Base-by-base conservation (phyloP, 208 protist genomes). In the Acanthamoeba castellanii region DNA sequence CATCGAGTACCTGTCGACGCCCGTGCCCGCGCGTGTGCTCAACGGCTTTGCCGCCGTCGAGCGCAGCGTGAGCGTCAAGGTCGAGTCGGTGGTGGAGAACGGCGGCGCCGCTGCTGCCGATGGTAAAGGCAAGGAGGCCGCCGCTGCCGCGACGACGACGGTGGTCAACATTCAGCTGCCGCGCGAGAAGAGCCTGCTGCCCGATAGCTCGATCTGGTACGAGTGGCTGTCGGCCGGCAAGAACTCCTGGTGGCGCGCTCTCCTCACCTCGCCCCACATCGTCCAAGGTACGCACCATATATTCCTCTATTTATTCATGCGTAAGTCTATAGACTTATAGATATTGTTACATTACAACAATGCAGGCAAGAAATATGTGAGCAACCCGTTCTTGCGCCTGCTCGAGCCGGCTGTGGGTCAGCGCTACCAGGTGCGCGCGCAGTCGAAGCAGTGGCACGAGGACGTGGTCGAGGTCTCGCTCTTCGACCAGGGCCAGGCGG, bases 221-320 rank as follows among this genome's bases (percentile, higher is more conserved):
- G 92, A 94, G 50, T 94, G 92, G 92, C 92, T 94, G 18, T 94
- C 42, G 16, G 92, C 57, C n/a, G 74, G 50, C 37, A 68, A 82
- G 61, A 88, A 94, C 74, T 88, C 68, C 2, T 94, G 92, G 92
- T 94, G 92, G 92, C 50, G 92, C 20, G 95, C 95, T 20, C 95
- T 96, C 5, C 93, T 96, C 42, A 94, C 72, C 42, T 94, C 87
- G 27, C 74, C 91, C 22, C 45, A 59, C 70, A 88, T 96, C 93
- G 93, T 96, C 25, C 87, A 96, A 61, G 95, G 95, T 37, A 78
- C 27, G 0, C 57, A 25, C 57, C 57, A 34, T 30, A 20, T 30
- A 34, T 72, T 32, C 64, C 64, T 72, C 64, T 25, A 5, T 20
- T 7, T 9, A 9, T 78, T 93, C 34, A 68, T 50, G 0, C 27